A percentile compares a stretch with the other conserved stretches of the same genome.
These are phyloP conservation scores for Magnolia officinalis DNA, from an alignment of 164 flowering plant genomes.

Conservation along the genomic window DNA sequence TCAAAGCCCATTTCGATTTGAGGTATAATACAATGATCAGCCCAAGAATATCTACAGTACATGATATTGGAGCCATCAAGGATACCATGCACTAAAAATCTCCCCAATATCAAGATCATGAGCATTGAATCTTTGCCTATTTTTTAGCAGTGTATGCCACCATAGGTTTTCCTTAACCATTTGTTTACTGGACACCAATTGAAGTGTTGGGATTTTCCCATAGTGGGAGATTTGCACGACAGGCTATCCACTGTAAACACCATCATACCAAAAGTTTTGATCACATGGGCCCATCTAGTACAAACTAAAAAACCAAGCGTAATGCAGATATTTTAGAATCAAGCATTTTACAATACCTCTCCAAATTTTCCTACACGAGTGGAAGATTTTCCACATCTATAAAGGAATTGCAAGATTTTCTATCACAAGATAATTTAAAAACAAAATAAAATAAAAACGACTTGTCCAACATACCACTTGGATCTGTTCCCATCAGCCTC, in stretches of 20 bases:
- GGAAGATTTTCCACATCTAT: neutral
- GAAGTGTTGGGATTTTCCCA: neutral
- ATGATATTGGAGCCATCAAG: neutral
- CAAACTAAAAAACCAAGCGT: neutral
- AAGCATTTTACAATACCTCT: neutral
- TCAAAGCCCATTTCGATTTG: neutral
- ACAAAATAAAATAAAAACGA: neutral
- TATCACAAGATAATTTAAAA: neutral
- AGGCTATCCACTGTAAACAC: neutral
- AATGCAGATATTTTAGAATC: neutral
- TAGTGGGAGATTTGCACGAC: neutral
- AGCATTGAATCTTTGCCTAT: no score
- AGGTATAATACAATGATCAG: neutral
- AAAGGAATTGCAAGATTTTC: neutral
- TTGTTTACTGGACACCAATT: neutral
- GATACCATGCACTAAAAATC: no score
- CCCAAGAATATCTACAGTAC: neutral
- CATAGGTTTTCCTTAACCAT: neutral
- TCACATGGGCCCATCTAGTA: no score
- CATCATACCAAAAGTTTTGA: neutral
- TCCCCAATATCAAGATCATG: no score
- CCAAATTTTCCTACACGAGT: no score
- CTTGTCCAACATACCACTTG: conserved; percentile 40
- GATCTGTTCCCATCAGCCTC: conserved; percentile 41
- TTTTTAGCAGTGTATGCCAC: no score